Conservation (phyloP, 2,329 filamentous ascomycete genomes). For the Verticillium tricorpus region DNA sequence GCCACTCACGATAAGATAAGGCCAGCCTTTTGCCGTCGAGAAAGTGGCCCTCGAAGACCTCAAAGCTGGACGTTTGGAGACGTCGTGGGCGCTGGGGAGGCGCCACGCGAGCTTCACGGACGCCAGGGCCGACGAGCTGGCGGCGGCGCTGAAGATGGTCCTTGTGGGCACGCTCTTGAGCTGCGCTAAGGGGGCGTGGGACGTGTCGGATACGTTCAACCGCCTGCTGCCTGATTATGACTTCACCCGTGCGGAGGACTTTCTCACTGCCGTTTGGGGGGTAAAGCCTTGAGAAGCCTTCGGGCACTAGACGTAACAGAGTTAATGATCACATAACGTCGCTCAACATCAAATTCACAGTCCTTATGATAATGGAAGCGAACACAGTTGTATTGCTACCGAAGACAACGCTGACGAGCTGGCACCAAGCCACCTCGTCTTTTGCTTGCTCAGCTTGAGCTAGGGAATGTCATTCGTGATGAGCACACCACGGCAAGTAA, state of each 20-base stretch:
- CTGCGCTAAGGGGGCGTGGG: constrained; percentile 14
- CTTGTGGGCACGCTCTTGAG: constrained; percentile 26
- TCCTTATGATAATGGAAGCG: not conserved
- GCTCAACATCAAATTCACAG: not conserved
- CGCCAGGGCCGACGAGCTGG: constrained; percentile 14
- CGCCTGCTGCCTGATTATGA: constrained; percentile 26
- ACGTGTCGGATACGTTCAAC: constrained; percentile 29
- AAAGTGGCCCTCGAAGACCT: constrained; percentile 43
- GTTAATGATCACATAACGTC: no score
- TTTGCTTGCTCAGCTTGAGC: constrained; percentile 1
- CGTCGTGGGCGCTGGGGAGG: constrained; percentile 33
- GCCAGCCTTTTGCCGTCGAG: constrained; percentile 25
- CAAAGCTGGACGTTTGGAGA: constrained; percentile 31
- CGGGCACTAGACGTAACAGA: no score
- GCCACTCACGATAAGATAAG: not conserved
- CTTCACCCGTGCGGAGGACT: constrained; percentile 24
- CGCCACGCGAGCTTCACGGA: constrained; percentile 17
- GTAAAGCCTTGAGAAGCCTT: not conserved
- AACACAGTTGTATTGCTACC: constrained; percentile 13
- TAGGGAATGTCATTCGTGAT: constrained; percentile 9
- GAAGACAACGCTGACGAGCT: constrained; percentile 10
- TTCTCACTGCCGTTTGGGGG: constrained; percentile 12
- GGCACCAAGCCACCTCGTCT: not conserved
- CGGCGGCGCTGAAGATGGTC: constrained; percentile 16
- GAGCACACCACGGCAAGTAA: constrained; percentile 7